Conservation (phyloP, 2,329 filamentous ascomycete species). For the Paramyrothecium roridum region DNA sequence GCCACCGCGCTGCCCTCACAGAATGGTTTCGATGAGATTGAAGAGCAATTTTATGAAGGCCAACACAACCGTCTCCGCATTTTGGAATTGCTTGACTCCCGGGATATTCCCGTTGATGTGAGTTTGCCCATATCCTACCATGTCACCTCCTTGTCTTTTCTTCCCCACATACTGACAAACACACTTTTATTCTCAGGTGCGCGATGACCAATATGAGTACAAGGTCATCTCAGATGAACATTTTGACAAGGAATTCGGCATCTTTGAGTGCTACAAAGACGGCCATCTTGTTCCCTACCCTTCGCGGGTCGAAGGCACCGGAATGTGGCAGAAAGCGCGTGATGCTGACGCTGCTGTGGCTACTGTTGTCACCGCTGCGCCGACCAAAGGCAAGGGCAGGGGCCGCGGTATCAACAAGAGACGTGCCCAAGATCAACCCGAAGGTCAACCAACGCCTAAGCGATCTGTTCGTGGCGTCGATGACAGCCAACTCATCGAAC, state of each 20-base stretch:
- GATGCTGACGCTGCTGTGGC: slow-evolving; percentile 33
- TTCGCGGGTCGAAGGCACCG: slow-evolving; percentile 38
- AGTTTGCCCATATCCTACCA: slow-evolving; percentile 21
- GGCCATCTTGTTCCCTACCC: slow-evolving; percentile 43
- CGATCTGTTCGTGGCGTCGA: slow-evolving; percentile 34
- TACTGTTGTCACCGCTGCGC: slow-evolving; percentile 19
- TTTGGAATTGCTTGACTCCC: slow-evolving; percentile 39
- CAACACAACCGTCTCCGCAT: slow-evolving; percentile 44
- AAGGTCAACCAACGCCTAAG: slow-evolving; percentile 48
- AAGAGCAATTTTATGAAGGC: slow-evolving; percentile 40
- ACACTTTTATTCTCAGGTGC: slow-evolving; percentile 21
- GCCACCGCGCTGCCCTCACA: slow-evolving; percentile 10
- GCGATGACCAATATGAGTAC: slow-evolving; percentile 42
- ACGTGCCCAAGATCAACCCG: slow-evolving; percentile 46
- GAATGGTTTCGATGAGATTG: slow-evolving; percentile 34
- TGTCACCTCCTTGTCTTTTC: slow-evolving; percentile 8
- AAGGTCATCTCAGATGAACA: slow-evolving; percentile 42
- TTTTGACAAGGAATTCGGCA: slow-evolving; percentile 37
- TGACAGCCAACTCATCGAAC: slow-evolving; percentile 19
- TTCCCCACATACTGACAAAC: slow-evolving; percentile 15
- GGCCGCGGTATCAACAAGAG: slow-evolving; percentile 41
- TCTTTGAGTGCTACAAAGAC: slow-evolving; percentile 37
- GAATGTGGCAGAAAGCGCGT: slow-evolving; percentile 35
- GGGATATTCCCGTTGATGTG: slow-evolving; percentile 46
- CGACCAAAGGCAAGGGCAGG: slow-evolving; percentile 27